A percentile compares a stretch with the other conserved stretches of the same genome.
phyloP scores from a whole-genome alignment of 352 stramenopile species.

The Globisporangium apiculatum region DNA sequence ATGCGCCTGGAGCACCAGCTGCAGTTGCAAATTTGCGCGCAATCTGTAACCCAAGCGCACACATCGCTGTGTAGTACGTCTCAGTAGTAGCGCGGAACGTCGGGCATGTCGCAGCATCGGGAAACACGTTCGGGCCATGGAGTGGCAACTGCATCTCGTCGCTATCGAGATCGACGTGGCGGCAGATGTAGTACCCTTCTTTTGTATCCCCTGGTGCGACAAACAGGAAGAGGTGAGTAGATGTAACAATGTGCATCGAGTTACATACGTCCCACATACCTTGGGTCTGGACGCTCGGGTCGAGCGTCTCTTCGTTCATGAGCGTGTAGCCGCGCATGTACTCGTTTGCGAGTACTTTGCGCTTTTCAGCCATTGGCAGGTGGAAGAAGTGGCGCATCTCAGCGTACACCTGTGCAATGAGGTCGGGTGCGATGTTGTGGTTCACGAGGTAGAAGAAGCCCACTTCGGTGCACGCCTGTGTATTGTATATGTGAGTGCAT shows the following conservation, averaged over 20 bases:
- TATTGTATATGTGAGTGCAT: not conserved
- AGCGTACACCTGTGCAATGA: conserved; percentile 41
- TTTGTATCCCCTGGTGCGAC: conserved; percentile 46
- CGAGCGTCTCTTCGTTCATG: conserved; percentile 71
- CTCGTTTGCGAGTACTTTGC: conserved; percentile 54
- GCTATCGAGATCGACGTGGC: conserved; percentile 38
- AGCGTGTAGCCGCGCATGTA: conserved; percentile 70
- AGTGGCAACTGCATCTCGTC: conserved; percentile 58
- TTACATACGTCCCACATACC: conserved; percentile 1
- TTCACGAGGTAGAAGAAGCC: conserved; percentile 70
- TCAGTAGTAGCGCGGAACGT: conserved; percentile 44
- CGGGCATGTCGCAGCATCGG: conserved; percentile 29
- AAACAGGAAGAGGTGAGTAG: too few relatives aligned
- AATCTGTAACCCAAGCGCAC: conserved; percentile 34
- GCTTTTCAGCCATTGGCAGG: conserved; percentile 39
- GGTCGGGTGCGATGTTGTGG: conserved; percentile 29
- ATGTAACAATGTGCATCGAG: too few relatives aligned
- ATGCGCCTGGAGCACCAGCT: conserved; percentile 36
- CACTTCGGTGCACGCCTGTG: conserved; percentile 38
- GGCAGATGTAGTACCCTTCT: conserved; percentile 75
- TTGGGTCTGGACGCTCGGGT: conserved; percentile 39
- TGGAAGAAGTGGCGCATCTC: conserved; percentile 59
- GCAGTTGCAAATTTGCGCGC: conserved; percentile 53
- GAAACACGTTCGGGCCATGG: conserved; percentile 62
- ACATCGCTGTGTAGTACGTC: conserved; percentile 46